Evolutionary conservation across 2,329 filamentous ascomycete species (phyloP).

Genomic region (Alternaria tenuissima): DNA sequence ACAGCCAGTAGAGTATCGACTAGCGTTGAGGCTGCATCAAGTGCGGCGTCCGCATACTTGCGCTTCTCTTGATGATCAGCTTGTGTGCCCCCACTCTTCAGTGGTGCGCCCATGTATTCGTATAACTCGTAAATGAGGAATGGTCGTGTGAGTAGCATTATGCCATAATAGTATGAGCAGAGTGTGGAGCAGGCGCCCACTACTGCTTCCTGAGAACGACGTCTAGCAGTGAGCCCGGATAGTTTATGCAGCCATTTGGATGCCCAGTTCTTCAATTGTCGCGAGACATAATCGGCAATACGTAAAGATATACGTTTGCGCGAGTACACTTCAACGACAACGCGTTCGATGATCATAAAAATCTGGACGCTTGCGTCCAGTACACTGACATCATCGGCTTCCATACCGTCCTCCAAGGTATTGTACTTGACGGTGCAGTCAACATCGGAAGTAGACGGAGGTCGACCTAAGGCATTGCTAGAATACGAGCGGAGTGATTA

Average conservation of each 20-base stretch:
- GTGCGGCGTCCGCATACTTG: constrained; percentile 42
- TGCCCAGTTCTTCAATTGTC: constrained; percentile 53
- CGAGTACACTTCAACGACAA: constrained; percentile 58
- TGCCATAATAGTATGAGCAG: constrained; percentile 63
- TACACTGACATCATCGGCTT: constrained; percentile 29
- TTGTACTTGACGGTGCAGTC: constrained; percentile 56
- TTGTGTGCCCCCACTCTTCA: constrained; percentile 39
- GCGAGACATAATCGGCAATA: constrained; percentile 53
- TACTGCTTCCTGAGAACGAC: constrained; percentile 35
- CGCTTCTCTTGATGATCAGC: constrained; percentile 36
- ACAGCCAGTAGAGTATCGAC: constrained; percentile 38
- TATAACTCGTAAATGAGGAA: constrained; percentile 62
- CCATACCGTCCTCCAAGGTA: constrained; percentile 26
- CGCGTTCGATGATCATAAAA: constrained; percentile 59
- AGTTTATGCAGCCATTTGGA: constrained; percentile 45
- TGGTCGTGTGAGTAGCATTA: constrained; percentile 62
- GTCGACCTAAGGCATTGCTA: constrained; percentile 61
- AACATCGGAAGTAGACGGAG: constrained; percentile 62
- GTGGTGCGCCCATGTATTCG: constrained; percentile 42
- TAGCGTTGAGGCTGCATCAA: constrained; percentile 39
- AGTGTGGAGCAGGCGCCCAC: constrained; percentile 60
- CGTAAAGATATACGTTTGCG: constrained; percentile 52
- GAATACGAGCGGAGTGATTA: neutral
- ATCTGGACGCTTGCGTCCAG: constrained; percentile 54
- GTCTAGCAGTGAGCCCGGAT: constrained; percentile 38